These are phyloP conservation scores for Quercus lobata DNA, from an alignment of 331 rosid genomes.

Conservation along the genomic window DNA sequence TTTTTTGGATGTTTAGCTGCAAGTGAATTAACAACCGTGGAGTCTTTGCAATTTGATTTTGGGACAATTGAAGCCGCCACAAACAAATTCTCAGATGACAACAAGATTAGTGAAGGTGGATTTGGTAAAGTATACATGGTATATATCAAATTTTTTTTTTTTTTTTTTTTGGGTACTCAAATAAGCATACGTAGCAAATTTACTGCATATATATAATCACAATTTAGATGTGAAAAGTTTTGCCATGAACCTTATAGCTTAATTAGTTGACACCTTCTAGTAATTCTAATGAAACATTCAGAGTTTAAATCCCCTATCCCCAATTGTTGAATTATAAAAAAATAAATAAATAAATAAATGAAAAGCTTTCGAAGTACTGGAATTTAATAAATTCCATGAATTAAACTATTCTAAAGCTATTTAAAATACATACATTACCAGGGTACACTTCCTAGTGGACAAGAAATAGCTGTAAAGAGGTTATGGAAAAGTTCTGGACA, in stretches of 20 bases:
- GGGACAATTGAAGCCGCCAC: constrained; percentile 26
- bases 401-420: neutral
- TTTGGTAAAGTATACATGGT: constrained; percentile 33
- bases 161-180: neutral
- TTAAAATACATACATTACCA: neutral
- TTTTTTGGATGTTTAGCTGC: neutral
- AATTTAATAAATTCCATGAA: neutral
- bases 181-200: neutral
- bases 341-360: neutral
- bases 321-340: no score
- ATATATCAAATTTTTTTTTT: neutral
- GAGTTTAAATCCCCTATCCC: neutral
- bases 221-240: no score
- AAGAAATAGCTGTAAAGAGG: constrained; percentile 27
- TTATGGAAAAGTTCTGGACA: constrained; percentile 20
- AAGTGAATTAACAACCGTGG: neutral
- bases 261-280: no score
- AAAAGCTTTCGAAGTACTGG: neutral
- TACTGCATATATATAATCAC: neutral
- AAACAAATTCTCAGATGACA: constrained; percentile 8
- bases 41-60: constrained; percentile 25
- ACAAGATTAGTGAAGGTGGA: constrained; percentile 25
- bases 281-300: no score
- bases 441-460: constrained; percentile 23
- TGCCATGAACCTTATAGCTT: no score